Base-by-base conservation (phyloP, 208 protist genomes). In the Crithidia fasciculata region DNA sequence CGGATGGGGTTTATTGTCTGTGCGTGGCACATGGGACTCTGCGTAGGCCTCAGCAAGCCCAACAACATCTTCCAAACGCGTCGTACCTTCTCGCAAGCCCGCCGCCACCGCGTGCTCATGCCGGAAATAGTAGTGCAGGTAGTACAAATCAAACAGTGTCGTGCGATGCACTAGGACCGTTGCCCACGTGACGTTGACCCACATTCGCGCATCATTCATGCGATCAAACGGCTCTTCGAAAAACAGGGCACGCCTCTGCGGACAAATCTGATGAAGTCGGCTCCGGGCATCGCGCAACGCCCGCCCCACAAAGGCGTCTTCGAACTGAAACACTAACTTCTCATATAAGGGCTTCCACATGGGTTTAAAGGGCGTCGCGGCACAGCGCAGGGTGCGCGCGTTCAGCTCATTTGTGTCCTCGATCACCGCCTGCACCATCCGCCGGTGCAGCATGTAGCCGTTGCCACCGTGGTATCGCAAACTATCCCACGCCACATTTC, bases 91-190 rank as follows among this genome's bases (percentile, higher is more conserved):
- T 7, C 36, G 10, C 12, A 19, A 13, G 2, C 18, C 3, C 45
- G 13, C 45, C 13, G 44, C 61, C 61, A 43, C 61, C n/a, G 3
- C 61, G 41, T 58, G 45, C 55, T 65, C 64, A 6, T 49, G 52
- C n/a, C 19, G 66, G 66, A 78, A 78, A 40, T 28, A 78, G 52
- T 72, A 53, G 36, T 73, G 74, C 58, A 72, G 19, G n/a, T 16
- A 58, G 47, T 69, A 69, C 41, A 16, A 12, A 49, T 78, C 65
- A 2, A 43, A 39, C 5, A 66, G 67, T 3, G 19, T 15, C 16
- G 10, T 16, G 50, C 53, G 74, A 49, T 78, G 74, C 28, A 68
- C 44, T 2, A 77, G 55, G 4, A 66, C 40, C 1, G 71, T 49
- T 4, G 53, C 40, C 60, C 62, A 76, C 19, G 47, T 50, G 15